Percentiles rank a stretch among this genome's conserved stretches.
These are phyloP conservation scores for Chrysopogon serrulatus DNA, from an alignment of 176 grass and related monocot genomes.

Conservation along the genomic window DNA sequence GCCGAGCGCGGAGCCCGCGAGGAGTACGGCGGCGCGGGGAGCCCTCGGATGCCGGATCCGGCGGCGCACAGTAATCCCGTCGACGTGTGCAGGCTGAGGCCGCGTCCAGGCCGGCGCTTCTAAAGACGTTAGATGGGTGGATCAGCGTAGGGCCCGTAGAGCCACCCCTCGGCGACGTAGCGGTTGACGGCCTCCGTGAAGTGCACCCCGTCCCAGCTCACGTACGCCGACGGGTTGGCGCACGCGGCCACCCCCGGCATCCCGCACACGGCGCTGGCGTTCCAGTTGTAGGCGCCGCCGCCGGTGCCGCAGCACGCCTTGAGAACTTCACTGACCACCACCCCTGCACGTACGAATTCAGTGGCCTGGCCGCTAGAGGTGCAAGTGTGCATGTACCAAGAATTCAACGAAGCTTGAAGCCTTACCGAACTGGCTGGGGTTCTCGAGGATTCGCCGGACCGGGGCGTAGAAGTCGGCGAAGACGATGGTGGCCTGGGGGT, in stretches of 20 bases:
- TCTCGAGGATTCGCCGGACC: not conserved
- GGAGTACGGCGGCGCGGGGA: no score
- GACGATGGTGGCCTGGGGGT: slow-evolving; percentile 4
- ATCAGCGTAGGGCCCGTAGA: not conserved
- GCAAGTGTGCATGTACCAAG: no score
- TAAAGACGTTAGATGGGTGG: no score
- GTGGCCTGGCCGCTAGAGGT: no score
- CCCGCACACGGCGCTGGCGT: not conserved
- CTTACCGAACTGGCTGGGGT: not conserved
- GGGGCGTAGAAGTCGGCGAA: slow-evolving; percentile 19
- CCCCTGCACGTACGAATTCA: not conserved
- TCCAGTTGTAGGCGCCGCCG: slow-evolving; percentile 29
- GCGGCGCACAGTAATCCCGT: no score
- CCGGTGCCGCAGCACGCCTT: slow-evolving; percentile 4
- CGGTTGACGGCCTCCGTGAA: slow-evolving; percentile 17
- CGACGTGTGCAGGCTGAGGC: no score
- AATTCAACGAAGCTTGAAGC: no score
- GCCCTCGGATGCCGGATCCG: no score
- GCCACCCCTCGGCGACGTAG: slow-evolving; percentile 12
- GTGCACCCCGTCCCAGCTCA: slow-evolving; percentile 29
- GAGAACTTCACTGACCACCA: rapidly evolving
- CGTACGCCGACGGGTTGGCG: not conserved
- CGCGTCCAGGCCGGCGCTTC: no score
- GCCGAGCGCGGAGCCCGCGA: no score
- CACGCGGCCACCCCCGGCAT: not conserved